Evolutionary conservation across 305 asterid genomes (phyloP).

Genomic region (Striga hermonthica): DNA sequence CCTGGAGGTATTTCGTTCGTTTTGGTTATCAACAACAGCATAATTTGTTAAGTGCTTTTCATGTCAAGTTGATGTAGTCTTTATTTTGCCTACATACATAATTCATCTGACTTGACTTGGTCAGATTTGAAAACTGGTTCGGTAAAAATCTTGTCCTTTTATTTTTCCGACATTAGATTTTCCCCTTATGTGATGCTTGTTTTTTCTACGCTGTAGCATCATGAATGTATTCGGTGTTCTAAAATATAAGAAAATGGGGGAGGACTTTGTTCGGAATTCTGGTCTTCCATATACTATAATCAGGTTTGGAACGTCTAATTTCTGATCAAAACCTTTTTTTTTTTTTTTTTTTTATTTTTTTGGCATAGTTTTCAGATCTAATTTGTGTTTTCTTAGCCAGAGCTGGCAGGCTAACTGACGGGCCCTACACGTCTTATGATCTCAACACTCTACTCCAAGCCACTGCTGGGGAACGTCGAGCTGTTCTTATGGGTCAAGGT

Average conservation of each 20-base stretch:
- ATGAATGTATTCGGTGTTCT: constrained; percentile 97
- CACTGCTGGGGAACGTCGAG: constrained; percentile 95
- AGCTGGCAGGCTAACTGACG: constrained; percentile 91
- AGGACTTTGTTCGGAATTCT: constrained; percentile 82
- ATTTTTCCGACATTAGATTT: neutral
- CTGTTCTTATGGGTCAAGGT: constrained; percentile 92
- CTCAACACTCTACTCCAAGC: constrained; percentile 90
- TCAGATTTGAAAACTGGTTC: no score
- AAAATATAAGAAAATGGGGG: constrained; percentile 97
- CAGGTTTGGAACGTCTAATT: constrained; percentile 44
- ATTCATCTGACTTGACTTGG: constrained; percentile 11
- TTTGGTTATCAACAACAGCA: constrained; percentile 4
- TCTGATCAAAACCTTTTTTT: neutral
- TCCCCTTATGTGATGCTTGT: constrained; percentile 18
- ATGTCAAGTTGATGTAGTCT: neutral
- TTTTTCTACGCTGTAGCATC: constrained; percentile 45
- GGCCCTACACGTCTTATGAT: constrained; percentile 96
- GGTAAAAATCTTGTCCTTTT: neutral
- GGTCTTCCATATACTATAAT: constrained; percentile 90
- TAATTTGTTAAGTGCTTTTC: constrained; percentile 8
- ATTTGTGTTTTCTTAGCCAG: constrained; percentile 35
- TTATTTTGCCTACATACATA: neutral
- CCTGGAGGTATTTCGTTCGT: constrained; percentile 74
- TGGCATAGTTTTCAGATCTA: constrained; percentile 1
- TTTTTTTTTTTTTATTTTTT: no score